These are phyloP conservation scores for Edaphochlamys debaryana DNA, from an alignment of 139 green algal genomes.

Conservation along the genomic window DNA sequence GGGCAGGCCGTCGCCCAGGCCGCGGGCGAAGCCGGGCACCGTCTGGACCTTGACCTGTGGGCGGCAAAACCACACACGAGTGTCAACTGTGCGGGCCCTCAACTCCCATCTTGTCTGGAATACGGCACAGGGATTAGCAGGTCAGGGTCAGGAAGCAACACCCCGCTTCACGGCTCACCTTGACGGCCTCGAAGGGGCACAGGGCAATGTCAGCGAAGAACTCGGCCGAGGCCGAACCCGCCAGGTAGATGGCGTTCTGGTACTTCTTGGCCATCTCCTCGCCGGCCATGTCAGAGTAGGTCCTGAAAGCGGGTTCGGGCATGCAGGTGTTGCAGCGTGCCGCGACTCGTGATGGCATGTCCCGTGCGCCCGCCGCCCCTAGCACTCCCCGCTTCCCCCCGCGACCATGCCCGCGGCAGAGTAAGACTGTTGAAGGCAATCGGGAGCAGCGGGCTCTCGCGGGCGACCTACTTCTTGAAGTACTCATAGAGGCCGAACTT, in stretches of 20 bases:
- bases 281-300: slow-evolving; percentile 87
- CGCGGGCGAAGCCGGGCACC: slow-evolving; percentile 85
- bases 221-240: slow-evolving; percentile 89
- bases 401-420: too few species aligned
- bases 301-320: slow-evolving; percentile 5
- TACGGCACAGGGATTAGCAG: neutral
- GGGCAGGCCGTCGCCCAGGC: slow-evolving; percentile 86
- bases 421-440: neutral
- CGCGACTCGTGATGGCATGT: slow-evolving; percentile 1
- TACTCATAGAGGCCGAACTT: slow-evolving; percentile 96
- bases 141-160: neutral
- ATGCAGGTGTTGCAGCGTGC: too few species aligned
- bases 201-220: slow-evolving; percentile 96
- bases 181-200: slow-evolving; percentile 95
- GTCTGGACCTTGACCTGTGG: slow-evolving; percentile 94
- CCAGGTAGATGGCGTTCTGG: slow-evolving; percentile 90
- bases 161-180: too few species aligned
- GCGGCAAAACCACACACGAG: neutral
- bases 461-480: slow-evolving; percentile 83
- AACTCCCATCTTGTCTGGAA: too few species aligned
- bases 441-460: too few species aligned
- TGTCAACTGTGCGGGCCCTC: too few species aligned
- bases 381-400: too few species aligned
- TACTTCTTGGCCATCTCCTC: slow-evolving; percentile 87
- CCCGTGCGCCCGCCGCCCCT: too few species aligned